A percentile compares a stretch with the other conserved stretches of the same genome.
Conservation (phyloP, 228 moss, liverwort and hornwort species). For the Sphagnum fallax region DNA sequence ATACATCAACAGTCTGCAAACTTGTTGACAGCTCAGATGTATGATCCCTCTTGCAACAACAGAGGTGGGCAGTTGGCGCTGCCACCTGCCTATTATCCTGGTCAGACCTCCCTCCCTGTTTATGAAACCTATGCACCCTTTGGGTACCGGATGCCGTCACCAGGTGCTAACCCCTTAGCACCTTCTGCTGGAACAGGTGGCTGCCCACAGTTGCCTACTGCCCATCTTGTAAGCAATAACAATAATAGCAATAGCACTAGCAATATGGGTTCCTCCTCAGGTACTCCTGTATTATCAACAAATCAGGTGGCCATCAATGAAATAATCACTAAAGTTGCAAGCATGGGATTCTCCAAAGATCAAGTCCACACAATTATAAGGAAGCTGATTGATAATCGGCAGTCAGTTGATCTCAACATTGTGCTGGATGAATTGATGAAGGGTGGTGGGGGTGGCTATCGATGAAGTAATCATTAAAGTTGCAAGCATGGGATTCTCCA, state of each 20-base stretch:
- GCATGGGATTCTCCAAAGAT: conserved; percentile 72
- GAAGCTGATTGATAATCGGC: conserved; percentile 68
- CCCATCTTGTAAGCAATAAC: conserved; percentile 53
- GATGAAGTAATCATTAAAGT: conserved; percentile 87
- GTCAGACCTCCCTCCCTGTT: conserved; percentile 18
- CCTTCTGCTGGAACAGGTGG: conserved; percentile 43
- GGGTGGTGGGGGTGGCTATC: conserved; percentile 54
- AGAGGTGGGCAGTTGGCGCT: conserved; percentile 44
- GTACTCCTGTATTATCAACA: conserved; percentile 26
- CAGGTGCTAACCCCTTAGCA: conserved; percentile 37
- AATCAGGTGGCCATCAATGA: conserved; percentile 77
- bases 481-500: conserved; percentile 70
- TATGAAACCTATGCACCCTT: conserved; percentile 60
- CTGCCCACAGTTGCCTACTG: conserved; percentile 70
- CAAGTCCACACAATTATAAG: conserved; percentile 67
- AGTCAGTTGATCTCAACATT: conserved; percentile 75
- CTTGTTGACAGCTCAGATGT: conserved; percentile 19
- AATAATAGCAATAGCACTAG: conserved; percentile 21
- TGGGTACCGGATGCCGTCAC: conserved; percentile 60
- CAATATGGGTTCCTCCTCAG: conserved; percentile 12
- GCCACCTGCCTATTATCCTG: conserved; percentile 43
- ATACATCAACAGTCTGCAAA: conserved; percentile 19
- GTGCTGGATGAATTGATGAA: conserved; percentile 86
- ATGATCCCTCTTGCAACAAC: conserved; percentile 40
- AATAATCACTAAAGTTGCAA: conserved; percentile 70